Evolutionary conservation across 106 monocot genomes (phyloP).

Genomic region (Dioscorea alata): DNA sequence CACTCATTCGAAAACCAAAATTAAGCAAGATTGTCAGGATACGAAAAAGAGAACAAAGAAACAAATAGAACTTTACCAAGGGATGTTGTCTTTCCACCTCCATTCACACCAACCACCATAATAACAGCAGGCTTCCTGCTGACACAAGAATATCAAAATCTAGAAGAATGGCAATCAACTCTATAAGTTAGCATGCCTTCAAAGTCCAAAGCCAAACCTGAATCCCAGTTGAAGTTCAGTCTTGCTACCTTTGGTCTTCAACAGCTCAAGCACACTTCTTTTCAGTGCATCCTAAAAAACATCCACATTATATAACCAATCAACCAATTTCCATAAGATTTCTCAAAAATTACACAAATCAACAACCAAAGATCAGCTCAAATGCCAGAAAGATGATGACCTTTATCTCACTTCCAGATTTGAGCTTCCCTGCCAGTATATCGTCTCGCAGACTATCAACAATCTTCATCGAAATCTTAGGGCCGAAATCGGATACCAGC

Average conservation of each 20-base stretch:
- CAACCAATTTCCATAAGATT: background rate
- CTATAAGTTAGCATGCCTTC: too few species aligned
- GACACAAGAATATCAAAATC: conserved; percentile 9
- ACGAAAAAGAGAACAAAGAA: too few species aligned
- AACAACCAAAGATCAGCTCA: background rate
- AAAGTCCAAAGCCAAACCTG: conserved; percentile 30
- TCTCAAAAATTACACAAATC: background rate
- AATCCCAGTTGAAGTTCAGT: conserved; percentile 86
- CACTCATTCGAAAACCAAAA: too few species aligned
- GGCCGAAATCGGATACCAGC: conserved; percentile 89
- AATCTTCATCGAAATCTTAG: conserved; percentile 86
- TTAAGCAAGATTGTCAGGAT: too few species aligned
- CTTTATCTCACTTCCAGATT: conserved; percentile 88
- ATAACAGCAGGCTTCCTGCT: conserved; percentile 91
- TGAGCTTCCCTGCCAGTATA: conserved; percentile 76
- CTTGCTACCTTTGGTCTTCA: conserved; percentile 59
- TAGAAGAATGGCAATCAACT: background rate
- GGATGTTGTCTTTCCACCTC: conserved; percentile 95
- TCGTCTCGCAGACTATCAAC: conserved; percentile 73
- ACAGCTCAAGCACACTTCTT: conserved; percentile 57
- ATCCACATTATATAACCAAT: background rate
- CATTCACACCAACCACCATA: conserved; percentile 97
- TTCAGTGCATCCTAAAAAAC: conserved; percentile 65
- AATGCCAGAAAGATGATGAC: conserved; percentile 13
- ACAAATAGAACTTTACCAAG: conserved; percentile 41